Evolutionary conservation across 202 grass and related monocot genomes (phyloP).

Genomic region (Digitaria exilis): DNA sequence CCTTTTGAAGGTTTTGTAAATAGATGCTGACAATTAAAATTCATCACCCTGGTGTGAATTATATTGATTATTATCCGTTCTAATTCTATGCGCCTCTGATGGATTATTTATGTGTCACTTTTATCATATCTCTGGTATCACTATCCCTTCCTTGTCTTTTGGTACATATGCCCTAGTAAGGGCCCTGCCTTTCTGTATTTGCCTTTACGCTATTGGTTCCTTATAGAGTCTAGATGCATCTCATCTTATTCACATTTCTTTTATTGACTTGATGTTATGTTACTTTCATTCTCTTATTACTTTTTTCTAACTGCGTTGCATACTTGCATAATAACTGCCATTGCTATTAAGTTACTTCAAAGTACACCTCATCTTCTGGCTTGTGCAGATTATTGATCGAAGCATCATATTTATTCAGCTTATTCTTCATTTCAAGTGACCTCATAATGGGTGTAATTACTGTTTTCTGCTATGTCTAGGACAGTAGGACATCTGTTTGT

Average conservation of each 20-base stretch:
- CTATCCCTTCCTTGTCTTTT: neutral
- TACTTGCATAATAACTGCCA: neutral
- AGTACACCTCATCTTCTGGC: neutral
- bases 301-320: neutral
- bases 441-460: constrained; percentile 7
- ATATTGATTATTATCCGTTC: too few species aligned
- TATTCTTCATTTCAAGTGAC: constrained; percentile 16
- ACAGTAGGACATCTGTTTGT: neutral
- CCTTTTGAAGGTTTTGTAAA: constrained; percentile 20
- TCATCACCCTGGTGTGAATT: too few species aligned
- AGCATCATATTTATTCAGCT: neutral
- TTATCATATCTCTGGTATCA: neutral
- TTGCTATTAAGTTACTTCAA: constrained; percentile 2
- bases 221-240: too few species aligned
- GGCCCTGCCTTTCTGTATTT: neutral
- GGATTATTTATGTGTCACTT: neutral
- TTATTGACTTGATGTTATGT: neutral
- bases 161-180: neutral
- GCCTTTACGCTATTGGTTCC: neutral
- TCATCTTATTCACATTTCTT: neutral
- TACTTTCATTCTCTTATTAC: neutral
- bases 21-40: neutral
- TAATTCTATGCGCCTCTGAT: neutral
- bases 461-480: constrained; percentile 16
- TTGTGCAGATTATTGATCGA: constrained; percentile 10